Conservation (phyloP, 2,329 filamentous ascomycete species). For the Aureobasidium uvarum region DNA sequence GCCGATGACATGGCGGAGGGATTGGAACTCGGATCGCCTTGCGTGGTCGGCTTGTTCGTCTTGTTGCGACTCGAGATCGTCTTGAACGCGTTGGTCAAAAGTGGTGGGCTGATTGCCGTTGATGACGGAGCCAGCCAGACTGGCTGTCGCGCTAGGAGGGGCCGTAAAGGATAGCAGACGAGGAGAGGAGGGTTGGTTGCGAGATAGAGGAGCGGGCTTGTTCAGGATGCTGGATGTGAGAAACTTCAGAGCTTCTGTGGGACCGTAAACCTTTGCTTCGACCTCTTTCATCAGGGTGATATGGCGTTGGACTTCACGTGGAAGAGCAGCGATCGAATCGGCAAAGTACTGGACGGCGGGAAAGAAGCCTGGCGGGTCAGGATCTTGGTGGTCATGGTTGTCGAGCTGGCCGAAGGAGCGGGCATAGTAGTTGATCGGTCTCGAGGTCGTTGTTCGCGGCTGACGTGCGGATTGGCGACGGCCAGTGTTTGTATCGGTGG, state of each 20-base stretch:
- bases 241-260: slow-evolving; percentile 77
- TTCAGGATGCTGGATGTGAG: slow-evolving; percentile 64
- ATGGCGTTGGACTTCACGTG: slow-evolving; percentile 91
- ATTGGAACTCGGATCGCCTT: slow-evolving; percentile 71
- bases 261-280: slow-evolving; percentile 90
- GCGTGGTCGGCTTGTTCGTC: slow-evolving; percentile 55
- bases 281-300: slow-evolving; percentile 97
- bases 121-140: slow-evolving; percentile 41
- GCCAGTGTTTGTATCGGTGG: slow-evolving; percentile 23
- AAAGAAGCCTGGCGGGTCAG: slow-evolving; percentile 54
- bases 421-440: slow-evolving; percentile 54
- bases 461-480: slow-evolving; percentile 44
- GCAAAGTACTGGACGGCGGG: slow-evolving; percentile 74
- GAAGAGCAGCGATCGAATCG: slow-evolving; percentile 86
- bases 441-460: slow-evolving; percentile 46
- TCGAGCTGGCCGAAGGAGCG: slow-evolving; percentile 46
- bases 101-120: slow-evolving; percentile 36
- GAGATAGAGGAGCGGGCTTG: slow-evolving; percentile 46
- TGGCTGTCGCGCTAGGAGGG: slow-evolving; percentile 43
- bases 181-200: slow-evolving; percentile 29
- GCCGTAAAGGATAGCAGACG: slow-evolving; percentile 40
- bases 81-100: slow-evolving; percentile 20
- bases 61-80: slow-evolving; percentile 28
- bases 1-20: slow-evolving; percentile 73
- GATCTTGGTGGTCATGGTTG: slow-evolving; percentile 34